Conservation (phyloP, 257 asterid genomes). For the Solanum bulbocastanum region DNA sequence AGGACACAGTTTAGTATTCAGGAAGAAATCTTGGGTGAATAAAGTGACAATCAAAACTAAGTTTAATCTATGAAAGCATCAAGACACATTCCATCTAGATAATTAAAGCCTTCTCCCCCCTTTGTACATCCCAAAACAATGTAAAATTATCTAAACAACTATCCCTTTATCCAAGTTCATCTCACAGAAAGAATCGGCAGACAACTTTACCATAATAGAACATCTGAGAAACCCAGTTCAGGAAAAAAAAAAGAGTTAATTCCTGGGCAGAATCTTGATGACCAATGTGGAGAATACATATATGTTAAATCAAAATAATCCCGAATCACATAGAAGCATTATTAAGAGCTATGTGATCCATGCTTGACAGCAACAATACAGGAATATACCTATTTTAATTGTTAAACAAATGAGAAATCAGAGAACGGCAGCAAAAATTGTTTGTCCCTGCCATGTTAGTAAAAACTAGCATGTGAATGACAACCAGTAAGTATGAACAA, state of each 20-base stretch:
- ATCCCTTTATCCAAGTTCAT: neutral
- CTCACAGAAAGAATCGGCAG: neutral
- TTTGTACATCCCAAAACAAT: neutral
- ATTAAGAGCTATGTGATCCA: neutral
- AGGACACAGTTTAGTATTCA: conserved; percentile 12
- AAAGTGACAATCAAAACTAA: neutral
- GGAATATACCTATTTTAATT: neutral
- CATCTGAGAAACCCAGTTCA: neutral
- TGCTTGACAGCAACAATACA: neutral
- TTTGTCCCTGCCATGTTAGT: neutral
- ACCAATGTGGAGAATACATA: neutral
- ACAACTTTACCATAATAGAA: neutral
- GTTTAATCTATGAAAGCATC: neutral
- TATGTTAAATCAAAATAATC: neutral
- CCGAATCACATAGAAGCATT: neutral
- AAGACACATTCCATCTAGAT: neutral
- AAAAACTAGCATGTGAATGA: neutral
- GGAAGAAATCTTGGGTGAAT: conserved; percentile 1
- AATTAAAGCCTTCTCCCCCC: neutral
- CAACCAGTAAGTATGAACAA: neutral
- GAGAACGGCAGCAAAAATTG: neutral
- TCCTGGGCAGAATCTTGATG: neutral
- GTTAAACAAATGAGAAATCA: neutral
- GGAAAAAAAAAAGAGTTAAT: neutral
- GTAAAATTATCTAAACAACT: neutral